Evolutionary conservation across 2,329 filamentous ascomycete genomes (phyloP), one percentile per base, ranked within the genome.

Genomic region (Hawksworthiomyces lignivorus): DNA sequence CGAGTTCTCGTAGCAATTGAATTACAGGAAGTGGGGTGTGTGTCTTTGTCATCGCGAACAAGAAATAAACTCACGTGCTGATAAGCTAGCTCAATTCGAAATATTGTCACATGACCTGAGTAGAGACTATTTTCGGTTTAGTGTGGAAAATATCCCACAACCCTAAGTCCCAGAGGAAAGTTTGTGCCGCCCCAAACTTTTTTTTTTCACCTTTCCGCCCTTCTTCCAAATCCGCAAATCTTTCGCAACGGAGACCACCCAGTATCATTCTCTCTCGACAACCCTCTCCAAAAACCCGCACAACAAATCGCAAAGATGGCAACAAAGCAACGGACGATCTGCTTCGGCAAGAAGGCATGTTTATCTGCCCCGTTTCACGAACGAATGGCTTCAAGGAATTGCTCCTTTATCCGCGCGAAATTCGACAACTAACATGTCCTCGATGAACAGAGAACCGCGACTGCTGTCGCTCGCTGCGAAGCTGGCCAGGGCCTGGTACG

Each of bases 401-500:
- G n/a, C n/a, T n/a, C n/a, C n/a, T n/a, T n/a, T n/a, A n/a, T n/a
- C n/a, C n/a, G n/a, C n/a, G n/a, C n/a, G n/a, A n/a, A n/a, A n/a
- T n/a, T n/a, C n/a, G n/a, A n/a, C 24, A 12, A 26, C 24, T 26
- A 26, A 26, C 24, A 8, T 26, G 8, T 26, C 12, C 24, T 12
- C 24, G 8, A 8, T 9, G 5, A 21, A 34, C 27, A 51, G 80
- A 87, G 86, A 80, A 88, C 81, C 65, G 87, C 87, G 61, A 86
- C 82, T 54, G 82, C 82, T 63, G 87, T 94, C 73, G 87, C 87
- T 69, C 86, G 90, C 77, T 90, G 85, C 84, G 89, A 90, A 41
- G 41, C 45, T 34, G 60, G 60, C 49, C 56, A 61, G 55, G 92
- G 92, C 70, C 82, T 97, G 62, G 80, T 47, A 36, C 38, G 47